Evolutionary conservation across 192 early-diverging fungal species (phyloP), one percentile per base, ranked within the genome.

Genomic region (Entophlyctis helioformis): DNA sequence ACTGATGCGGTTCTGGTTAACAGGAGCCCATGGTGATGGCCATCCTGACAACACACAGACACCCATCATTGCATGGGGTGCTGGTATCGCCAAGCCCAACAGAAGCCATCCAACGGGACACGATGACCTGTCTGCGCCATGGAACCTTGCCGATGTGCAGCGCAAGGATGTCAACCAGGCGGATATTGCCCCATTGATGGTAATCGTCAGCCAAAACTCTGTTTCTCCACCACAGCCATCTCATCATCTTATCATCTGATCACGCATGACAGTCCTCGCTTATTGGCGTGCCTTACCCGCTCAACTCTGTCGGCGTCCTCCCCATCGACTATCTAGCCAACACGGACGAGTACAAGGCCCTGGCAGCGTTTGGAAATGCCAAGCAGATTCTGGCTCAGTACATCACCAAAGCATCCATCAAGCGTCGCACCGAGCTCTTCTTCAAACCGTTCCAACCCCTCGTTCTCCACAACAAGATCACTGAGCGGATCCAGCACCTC

Each of bases 101-200:
- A 48, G 59, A n/a, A 35, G 25, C 18, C 56, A 74, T 35, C 57
- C 59, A 5, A 57, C 67, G n/a, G 86, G 84, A 6, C 86, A 91
- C 59, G 83, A 87, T 36, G 82, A 61, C 1, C 73, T 84, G 46
- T 87, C 88, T 1, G 56, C 41, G 9, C 52, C 65, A 6, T 96
- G 92, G 92, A 50, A 55, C 2, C 55, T 96, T 8, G 56, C 48
- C 22, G 64, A 62, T 25, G 53, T 74, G 9, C 67, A 71, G 39
- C 71, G 92, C 48, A 60, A 84, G 37, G 93, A 96, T 61, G 79
- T 96, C 29, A 75, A 80, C 42, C 93, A 96, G 54, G 93, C 93
- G 2, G 93, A 94, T 60, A 86, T 96, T 69, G 89, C 93, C 1
- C 91, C 93, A 13, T 67, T 96, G 38, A 94, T 96, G 90, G 82